A percentile compares a stretch with the other conserved stretches of the same genome.
phyloP scores from a whole-genome alignment of 768 basidiomycete species.

The Clitopilus hobsonii region DNA sequence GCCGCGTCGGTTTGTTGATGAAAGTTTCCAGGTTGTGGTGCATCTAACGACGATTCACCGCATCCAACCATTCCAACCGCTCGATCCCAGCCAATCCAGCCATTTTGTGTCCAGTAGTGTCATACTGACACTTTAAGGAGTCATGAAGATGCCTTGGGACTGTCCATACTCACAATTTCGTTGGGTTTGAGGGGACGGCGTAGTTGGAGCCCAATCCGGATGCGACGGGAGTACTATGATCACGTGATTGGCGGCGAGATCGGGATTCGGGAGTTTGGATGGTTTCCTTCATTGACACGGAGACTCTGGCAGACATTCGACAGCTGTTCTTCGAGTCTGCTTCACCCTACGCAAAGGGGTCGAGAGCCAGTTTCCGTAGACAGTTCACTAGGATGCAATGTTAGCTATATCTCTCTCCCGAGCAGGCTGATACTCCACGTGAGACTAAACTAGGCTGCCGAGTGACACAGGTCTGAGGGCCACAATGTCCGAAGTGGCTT shows the following conservation, averaged over 20 bases:
- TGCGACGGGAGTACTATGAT: background rate
- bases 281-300: no score
- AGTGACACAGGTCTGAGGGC: background rate
- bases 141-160: constrained; percentile 17
- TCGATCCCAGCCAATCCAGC: constrained; percentile 2
- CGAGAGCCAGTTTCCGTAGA: no score
- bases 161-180: constrained; percentile 44
- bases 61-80: constrained; percentile 10
- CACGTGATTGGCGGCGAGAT: background rate
- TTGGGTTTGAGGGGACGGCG: constrained; percentile 46
- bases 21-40: constrained; percentile 9
- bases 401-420: background rate
- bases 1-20: background rate
- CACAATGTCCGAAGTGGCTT: background rate
- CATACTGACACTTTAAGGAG: constrained; percentile 12
- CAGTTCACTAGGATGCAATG: background rate
- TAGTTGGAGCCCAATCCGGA: constrained; percentile 10
- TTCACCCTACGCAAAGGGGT: no score
- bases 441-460: background rate
- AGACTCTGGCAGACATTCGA: no score
- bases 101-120: constrained; percentile 10
- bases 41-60: constrained; percentile 30
- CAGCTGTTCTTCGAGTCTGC: no score
- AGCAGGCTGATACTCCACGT: background rate
- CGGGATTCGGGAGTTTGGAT: no score